Conservation (phyloP, 2,329 filamentous ascomycete species). For the Leptographium radiaticola region DNA sequence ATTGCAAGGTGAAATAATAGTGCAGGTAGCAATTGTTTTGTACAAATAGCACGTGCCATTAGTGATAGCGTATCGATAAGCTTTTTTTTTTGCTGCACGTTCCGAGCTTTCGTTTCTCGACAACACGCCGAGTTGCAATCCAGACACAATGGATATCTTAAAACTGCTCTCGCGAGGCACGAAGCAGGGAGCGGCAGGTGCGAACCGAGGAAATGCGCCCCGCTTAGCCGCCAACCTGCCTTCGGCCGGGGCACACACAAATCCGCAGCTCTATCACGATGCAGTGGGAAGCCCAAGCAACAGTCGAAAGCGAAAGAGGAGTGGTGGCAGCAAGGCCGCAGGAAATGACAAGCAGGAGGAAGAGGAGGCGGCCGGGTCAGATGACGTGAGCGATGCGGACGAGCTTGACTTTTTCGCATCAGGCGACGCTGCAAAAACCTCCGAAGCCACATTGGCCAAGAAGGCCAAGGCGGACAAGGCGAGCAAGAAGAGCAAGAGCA, state of each 20-base stretch:
- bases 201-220: constrained; percentile 21
- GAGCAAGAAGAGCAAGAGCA: constrained; percentile 10
- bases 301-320: constrained; percentile 36
- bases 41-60: too few relatives aligned
- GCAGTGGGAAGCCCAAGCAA: constrained; percentile 30
- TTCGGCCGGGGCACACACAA: constrained; percentile 48
- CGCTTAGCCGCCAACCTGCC: constrained; percentile 35
- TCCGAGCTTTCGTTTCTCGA: not conserved
- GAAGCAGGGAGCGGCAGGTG: constrained; percentile 30
- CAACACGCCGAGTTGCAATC: too few relatives aligned
- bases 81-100: not conserved
- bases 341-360: constrained; percentile 7
- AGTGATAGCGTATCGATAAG: not conserved
- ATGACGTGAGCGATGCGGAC: constrained; percentile 25
- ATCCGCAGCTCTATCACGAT: constrained; percentile 58
- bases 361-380: constrained; percentile 20
- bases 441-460: constrained; percentile 6
- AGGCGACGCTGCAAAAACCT: constrained; percentile 15
- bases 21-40: too few relatives aligned
- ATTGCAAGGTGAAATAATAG: too few relatives aligned
- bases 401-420: constrained; percentile 49
- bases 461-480: constrained; percentile 23
- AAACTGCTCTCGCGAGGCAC: constrained; percentile 60
- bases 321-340: constrained; percentile 5
- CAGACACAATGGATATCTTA: constrained; percentile 51